phyloP scores from a whole-genome alignment of 1,284 basidiomycete species.

The Trichosporon sp. region DNA sequence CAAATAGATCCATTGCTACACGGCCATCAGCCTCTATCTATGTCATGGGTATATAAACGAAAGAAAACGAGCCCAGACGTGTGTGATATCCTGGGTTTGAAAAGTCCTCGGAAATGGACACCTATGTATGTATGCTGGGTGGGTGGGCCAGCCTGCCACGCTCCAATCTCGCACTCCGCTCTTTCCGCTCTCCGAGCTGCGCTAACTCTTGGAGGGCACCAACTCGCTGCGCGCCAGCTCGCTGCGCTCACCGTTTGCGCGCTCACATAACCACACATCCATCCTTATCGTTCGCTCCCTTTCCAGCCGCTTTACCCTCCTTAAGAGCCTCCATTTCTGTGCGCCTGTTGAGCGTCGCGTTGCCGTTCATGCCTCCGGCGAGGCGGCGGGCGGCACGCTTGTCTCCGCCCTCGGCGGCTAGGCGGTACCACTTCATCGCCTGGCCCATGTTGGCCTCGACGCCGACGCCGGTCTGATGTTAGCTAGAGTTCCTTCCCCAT shows the following conservation, averaged over 20 bases:
- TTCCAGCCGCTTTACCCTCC: constrained; percentile 23
- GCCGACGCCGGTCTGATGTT: constrained; percentile 66
- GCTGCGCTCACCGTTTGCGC: neutral
- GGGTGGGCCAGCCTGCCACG: no score
- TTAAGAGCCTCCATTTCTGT: constrained; percentile 43
- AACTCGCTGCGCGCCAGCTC: neutral
- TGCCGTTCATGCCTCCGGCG: constrained; percentile 40
- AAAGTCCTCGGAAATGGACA: no score
- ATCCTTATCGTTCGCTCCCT: constrained; percentile 55
- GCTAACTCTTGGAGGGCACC: no score
- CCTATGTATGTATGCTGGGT: neutral
- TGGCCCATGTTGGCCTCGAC: constrained; percentile 62
- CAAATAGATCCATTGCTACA: no score
- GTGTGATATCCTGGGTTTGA: no score
- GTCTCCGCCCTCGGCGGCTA: constrained; percentile 88
- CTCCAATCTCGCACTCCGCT: no score
- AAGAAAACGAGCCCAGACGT: no score
- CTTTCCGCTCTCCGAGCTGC: no score
- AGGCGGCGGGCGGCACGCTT: constrained; percentile 85
- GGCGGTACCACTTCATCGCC: constrained; percentile 77
- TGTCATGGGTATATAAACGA: no score
- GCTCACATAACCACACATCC: neutral
- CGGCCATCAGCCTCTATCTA: no score
- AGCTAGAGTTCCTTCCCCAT: neutral
- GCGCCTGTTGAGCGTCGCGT: constrained; percentile 37